Evolutionary conservation across 495 filamentous ascomycete genomes (phyloP).

Genomic region (Penicillium samsonianum): DNA sequence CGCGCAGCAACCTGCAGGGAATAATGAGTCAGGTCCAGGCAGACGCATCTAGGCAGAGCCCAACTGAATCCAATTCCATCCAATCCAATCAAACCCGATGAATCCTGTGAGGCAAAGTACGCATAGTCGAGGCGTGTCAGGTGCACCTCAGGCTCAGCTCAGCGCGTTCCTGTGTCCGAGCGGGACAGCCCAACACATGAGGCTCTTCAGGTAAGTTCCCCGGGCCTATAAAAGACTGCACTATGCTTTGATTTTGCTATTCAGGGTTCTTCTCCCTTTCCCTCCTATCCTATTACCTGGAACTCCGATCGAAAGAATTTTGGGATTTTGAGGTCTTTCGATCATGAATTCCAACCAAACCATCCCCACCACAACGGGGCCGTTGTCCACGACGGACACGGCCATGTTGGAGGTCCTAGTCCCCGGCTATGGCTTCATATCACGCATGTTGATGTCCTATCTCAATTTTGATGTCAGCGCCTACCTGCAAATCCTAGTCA

Average conservation of each 20-base stretch:
- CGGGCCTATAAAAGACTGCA: neutral
- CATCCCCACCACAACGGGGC: constrained; percentile 22
- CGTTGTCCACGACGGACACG: constrained; percentile 29
- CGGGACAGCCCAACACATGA: constrained; percentile 6
- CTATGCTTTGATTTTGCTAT: neutral
- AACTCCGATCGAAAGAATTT: neutral
- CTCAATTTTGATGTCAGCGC: constrained; percentile 69
- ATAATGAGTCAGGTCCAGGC: constrained; percentile 12
- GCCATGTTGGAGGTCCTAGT: constrained; percentile 72
- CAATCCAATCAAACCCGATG: neutral
- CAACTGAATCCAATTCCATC: neutral
- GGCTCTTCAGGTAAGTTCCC: neutral
- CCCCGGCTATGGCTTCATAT: constrained; percentile 69
- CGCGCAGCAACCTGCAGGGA: neutral
- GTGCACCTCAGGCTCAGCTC: constrained; percentile 2
- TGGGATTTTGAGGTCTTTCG: neutral
- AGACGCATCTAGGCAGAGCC: neutral
- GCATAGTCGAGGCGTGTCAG: constrained; percentile 1
- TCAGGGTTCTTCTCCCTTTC: neutral
- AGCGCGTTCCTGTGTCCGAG: neutral
- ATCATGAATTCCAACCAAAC: constrained; percentile 30
- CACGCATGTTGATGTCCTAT: constrained; percentile 57
- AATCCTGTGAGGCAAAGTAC: neutral
- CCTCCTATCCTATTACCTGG: neutral
- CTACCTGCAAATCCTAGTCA: constrained; percentile 64